Evolutionary conservation across 306 rosid genomes (phyloP), one percentile per base, ranked within the genome.

Genomic region (Comarum palustre): DNA sequence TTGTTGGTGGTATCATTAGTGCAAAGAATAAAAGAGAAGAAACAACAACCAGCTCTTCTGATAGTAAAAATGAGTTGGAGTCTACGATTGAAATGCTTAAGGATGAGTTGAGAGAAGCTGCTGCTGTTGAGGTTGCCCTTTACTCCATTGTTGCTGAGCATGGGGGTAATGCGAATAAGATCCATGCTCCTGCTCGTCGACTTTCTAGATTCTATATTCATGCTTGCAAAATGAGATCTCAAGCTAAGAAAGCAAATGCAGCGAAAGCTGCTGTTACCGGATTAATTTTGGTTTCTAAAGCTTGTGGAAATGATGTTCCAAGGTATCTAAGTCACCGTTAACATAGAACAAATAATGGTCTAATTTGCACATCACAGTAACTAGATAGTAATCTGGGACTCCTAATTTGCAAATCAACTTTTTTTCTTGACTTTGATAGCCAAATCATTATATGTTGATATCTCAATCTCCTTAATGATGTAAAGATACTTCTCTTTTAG

Each of bases 221-320:
- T 76, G 87, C 90, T 62, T 78, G 83, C 77, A 87, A 85, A 79
- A 79, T 42, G 68, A 84, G 84, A 69, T 80, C 87, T 74, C 83
- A 76, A 71, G 83, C 75, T 79, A 81, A 71, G 38, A 87, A 82
- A 83, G 92, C 84, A 27, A 79, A 84, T 75, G 92, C 93, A 61
- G 87, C 96, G 48, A 87, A 87, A 77, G 87, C 89, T 73, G 85
- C 80, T 69, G 77, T 90, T 67, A 90, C 90, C 3, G 97, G 97
- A 77, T 81, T 90, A 81, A 88, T 92, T 63, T 81, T 90, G 88
- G 94, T 92, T 70, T 87, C 96, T 45, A 92, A 92, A 81, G 89
- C 96, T 68, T 92, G 96, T 79, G 96, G 97, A 76, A 88, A 92
- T 82, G 97, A 92, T 73, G 97, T 92, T 78, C 94, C 93, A 52